Conservation (phyloP, 2,329 filamentous ascomycete species). For the Geosmithia putterillii region DNA sequence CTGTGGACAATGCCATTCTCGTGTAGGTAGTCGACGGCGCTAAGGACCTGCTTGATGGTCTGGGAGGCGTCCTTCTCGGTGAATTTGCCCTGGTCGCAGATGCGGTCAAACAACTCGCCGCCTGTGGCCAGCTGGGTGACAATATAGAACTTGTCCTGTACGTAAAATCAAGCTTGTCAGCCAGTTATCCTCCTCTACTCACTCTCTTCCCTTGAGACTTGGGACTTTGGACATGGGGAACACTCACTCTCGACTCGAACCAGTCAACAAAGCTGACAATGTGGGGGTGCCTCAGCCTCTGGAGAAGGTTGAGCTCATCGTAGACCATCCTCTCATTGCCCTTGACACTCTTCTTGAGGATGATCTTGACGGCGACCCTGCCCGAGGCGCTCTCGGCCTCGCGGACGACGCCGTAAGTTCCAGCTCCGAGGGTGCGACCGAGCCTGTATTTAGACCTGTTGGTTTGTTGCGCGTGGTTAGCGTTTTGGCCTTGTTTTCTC, state of each 20-base stretch:
- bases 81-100: constrained; percentile 95
- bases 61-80: constrained; percentile 96
- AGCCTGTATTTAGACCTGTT: constrained; percentile 76
- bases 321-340: constrained; percentile 98
- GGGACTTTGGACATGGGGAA: not conserved
- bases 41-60: constrained; percentile 88
- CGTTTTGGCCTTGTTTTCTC: no score
- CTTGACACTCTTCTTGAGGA: constrained; percentile 97
- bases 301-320: constrained; percentile 89
- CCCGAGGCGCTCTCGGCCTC: constrained; percentile 78
- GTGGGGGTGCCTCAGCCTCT: constrained; percentile 81
- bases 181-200: not conserved
- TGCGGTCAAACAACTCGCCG: constrained; percentile 93
- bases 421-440: constrained; percentile 85
- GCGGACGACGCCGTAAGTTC: constrained; percentile 95
- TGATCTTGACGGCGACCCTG: constrained; percentile 95
- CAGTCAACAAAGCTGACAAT: constrained; percentile 97
- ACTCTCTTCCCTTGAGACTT: not conserved
- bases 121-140: constrained; percentile 93
- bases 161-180: not conserved
- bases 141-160: constrained; percentile 97
- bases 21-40: constrained; percentile 90
- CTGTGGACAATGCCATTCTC: constrained; percentile 90
- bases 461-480: constrained; percentile 10
- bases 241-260: constrained; percentile 87